Evolutionary conservation across 2,329 filamentous ascomycete genomes (phyloP).

Genomic region (Aspergillus flavus): DNA sequence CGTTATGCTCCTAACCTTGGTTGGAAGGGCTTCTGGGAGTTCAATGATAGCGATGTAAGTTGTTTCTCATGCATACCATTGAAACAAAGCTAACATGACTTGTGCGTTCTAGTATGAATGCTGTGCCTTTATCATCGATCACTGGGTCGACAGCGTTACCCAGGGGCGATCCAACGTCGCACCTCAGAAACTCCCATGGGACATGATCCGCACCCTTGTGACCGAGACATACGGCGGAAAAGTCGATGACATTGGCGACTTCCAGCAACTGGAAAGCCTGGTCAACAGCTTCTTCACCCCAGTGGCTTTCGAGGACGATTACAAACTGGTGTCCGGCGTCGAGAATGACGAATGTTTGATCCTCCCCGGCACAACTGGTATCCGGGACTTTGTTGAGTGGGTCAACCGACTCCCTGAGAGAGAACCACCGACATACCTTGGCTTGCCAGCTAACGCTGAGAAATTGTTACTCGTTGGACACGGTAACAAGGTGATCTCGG

Average conservation of each 20-base stretch:
- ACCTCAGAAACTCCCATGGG: conserved; percentile 92
- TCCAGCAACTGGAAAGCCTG: conserved; percentile 69
- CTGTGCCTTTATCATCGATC: conserved; percentile 92
- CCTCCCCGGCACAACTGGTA: conserved; percentile 77
- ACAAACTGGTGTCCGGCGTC: conserved; percentile 78
- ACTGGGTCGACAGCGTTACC: conserved; percentile 83
- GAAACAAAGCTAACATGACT: conserved; percentile 24
- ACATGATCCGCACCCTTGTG: conserved; percentile 87
- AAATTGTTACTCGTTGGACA: conserved; percentile 89
- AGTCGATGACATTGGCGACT: conserved; percentile 89
- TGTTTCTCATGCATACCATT: conserved; percentile 7
- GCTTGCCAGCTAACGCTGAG: conserved; percentile 92
- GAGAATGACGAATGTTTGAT: conserved; percentile 64
- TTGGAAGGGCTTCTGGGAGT: conserved; percentile 99
- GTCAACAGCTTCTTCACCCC: conserved; percentile 81
- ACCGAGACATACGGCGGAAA: conserved; percentile 97
- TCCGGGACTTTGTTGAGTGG: conserved; percentile 88
- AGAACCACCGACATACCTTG: conserved; percentile 93
- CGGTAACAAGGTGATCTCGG: conserved; percentile 79
- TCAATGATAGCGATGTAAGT: conserved; percentile 98
- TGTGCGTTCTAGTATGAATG: conserved; percentile 76
- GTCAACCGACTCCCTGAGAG: conserved; percentile 89
- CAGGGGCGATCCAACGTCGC: conserved; percentile 89
- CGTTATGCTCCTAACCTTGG: conserved; percentile 91
- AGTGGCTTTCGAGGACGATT: conserved; percentile 86